These are phyloP conservation scores for Linnemannia exigua DNA, from an alignment of 192 early-diverging fungal genomes.

Conservation along the genomic window DNA sequence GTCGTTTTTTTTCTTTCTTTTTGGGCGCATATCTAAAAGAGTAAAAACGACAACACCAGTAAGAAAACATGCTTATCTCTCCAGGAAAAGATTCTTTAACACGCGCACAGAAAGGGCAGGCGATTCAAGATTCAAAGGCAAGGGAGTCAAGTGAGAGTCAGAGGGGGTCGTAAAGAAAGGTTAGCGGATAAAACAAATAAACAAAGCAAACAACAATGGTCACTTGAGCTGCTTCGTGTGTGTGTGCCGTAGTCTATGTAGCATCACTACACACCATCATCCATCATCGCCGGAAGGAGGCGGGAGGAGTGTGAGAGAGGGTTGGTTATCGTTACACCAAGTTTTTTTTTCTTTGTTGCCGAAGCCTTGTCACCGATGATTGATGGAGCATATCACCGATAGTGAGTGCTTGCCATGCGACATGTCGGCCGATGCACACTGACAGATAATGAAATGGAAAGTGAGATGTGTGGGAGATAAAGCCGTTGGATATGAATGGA, in stretches of 20 bases:
- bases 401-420: not conserved
- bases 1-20: not conserved
- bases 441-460: not conserved
- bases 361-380: not conserved
- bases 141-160: slow-evolving; percentile 5
- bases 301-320: not conserved
- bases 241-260: not conserved
- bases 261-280: not conserved
- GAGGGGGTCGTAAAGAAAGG: not conserved
- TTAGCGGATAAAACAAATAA: not conserved
- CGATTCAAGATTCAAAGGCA: not conserved
- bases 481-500: not conserved
- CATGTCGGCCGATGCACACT: not conserved
- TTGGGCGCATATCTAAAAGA: not conserved
- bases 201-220: not conserved
- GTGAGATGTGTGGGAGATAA: not conserved
- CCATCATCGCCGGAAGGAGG: not conserved
- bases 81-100: not conserved
- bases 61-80: not conserved
- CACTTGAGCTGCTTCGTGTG: not conserved
- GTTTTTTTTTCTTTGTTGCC: not conserved
- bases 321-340: not conserved
- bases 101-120: not conserved
- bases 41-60: not conserved
- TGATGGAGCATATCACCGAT: not conserved